phyloP scores from a whole-genome alignment of 2,329 filamentous ascomycete genomes.

The Aspergillus bombycis region DNA sequence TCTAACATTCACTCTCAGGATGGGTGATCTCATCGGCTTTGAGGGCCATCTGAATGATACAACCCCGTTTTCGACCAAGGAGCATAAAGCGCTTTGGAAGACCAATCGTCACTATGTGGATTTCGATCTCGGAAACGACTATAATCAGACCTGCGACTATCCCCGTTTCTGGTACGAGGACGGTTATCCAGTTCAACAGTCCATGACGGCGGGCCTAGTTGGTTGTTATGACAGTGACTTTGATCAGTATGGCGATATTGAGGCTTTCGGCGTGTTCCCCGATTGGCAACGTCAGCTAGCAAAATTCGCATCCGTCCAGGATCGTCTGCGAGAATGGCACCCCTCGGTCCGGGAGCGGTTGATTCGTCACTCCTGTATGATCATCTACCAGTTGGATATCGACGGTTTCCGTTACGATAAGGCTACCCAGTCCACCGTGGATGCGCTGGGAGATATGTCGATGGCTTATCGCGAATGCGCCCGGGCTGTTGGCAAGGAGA shows the following conservation, averaged over 20 bases:
- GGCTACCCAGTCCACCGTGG: conserved; percentile 65
- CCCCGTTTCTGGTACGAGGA: conserved; percentile 65
- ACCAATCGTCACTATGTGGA: conserved; percentile 59
- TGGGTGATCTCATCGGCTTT: conserved; percentile 67
- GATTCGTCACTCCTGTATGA: conserved; percentile 65
- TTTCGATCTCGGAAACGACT: conserved; percentile 58
- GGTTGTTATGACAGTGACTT: conserved; percentile 68
- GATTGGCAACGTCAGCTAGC: conserved; percentile 67
- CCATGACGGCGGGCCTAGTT: conserved; percentile 51
- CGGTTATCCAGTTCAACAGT: conserved; percentile 54
- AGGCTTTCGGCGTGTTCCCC: conserved; percentile 65
- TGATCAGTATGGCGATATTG: conserved; percentile 66
- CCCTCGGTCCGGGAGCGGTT: conserved; percentile 61
- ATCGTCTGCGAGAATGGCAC: conserved; percentile 67
- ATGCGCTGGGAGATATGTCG: conserved; percentile 63
- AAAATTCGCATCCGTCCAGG: conserved; percentile 69
- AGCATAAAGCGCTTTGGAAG: conserved; percentile 64
- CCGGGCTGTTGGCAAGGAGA: conserved; percentile 58
- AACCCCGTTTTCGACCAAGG: conserved; percentile 58
- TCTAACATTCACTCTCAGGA: conserved; percentile 10
- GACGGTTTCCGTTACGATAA: conserved; percentile 71
- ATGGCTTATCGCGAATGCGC: conserved; percentile 62
- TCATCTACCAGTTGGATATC: conserved; percentile 65
- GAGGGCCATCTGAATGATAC: conserved; percentile 62
- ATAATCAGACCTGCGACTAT: conserved; percentile 59